These are phyloP conservation scores for Fusarium acutatum DNA, from an alignment of 2,329 filamentous ascomycete species.

Conservation along the genomic window DNA sequence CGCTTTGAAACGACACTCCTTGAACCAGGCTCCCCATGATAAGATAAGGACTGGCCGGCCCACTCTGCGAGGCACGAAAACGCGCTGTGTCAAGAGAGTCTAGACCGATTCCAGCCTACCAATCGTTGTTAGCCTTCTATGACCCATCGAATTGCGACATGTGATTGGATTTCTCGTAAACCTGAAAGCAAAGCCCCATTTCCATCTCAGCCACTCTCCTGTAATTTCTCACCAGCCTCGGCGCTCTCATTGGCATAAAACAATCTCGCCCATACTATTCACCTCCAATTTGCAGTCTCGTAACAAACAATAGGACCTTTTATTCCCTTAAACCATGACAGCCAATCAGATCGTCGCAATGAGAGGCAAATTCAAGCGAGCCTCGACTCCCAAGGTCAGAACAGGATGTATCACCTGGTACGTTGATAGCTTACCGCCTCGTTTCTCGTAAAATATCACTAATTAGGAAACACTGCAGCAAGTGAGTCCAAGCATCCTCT, in stretches of 20 bases:
- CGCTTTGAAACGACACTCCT: neutral
- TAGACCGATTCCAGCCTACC: neutral
- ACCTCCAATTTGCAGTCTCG: constrained; percentile 1
- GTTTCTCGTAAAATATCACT: neutral
- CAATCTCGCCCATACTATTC: neutral
- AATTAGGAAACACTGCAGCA: neutral
- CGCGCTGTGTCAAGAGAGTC: neutral
- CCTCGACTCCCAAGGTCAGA: constrained; percentile 3
- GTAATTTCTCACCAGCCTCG: neutral
- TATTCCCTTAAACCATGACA: neutral
- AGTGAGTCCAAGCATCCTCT: neutral
- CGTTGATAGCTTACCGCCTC: neutral
- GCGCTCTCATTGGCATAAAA: neutral
- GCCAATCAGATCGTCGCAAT: neutral
- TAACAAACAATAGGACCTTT: neutral
- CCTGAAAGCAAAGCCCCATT: neutral
- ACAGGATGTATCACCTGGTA: constrained; percentile 17
- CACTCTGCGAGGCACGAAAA: neutral
- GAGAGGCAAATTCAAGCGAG: constrained; percentile 1
- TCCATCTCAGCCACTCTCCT: neutral
- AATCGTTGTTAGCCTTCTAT: neutral
- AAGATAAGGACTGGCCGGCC: neutral
- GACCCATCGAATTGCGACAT: neutral
- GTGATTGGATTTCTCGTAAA: neutral
- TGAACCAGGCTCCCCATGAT: neutral